Base-by-base conservation (phyloP, 2,329 filamentous ascomycete genomes). In the Parastagonospora nodorum region DNA sequence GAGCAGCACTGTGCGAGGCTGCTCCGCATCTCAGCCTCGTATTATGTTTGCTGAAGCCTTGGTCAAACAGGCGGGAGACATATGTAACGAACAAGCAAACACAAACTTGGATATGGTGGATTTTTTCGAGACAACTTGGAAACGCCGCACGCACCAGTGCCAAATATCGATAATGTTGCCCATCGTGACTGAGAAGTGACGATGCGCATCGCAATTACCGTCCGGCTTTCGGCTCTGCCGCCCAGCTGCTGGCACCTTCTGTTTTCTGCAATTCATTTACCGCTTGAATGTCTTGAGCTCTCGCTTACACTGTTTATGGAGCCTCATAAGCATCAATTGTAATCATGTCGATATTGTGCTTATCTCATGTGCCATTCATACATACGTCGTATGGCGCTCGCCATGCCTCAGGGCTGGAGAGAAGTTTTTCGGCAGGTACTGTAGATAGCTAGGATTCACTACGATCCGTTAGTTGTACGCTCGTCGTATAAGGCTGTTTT, bases 191-290 rank as follows among this genome's bases (percentile, higher is more conserved):
- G 42, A 48, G 48, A 50, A 57, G 45, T 47, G 52, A 60, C 49
- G 49, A 10, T 45, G 54, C 51, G 31, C 48, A 61, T 61, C 53
- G 50, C 47, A 63, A 58, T 61, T 53, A 57, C 39, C 30, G 6
- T 15, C 48, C 56, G 51, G 48, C 15, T 54, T 37, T 42, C 50
- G 53, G 52, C 51, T 50, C 27, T 38, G 30, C 33, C 42, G 50
- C 55, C 57, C 42, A 58, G 51, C 35, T 57, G 43, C 38, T 43
- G 52, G 45, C 49, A 29, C 35, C 15, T 29, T 30, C 37, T 14
- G 5, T 27, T 45, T 16, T 37, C 37, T 48, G 30, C 29, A 15
- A 27, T 28, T 42, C 27, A 31, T 42, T 31, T 42, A 9, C 19
- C 19, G 35, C 9, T 15, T n/a, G 14, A 14, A 14, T 14, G 12